Percentiles rank a stretch among this genome's conserved stretches.
These are phyloP conservation scores for Pythium chondricola DNA, from an alignment of 352 stramenopile species.

Conservation along the genomic window DNA sequence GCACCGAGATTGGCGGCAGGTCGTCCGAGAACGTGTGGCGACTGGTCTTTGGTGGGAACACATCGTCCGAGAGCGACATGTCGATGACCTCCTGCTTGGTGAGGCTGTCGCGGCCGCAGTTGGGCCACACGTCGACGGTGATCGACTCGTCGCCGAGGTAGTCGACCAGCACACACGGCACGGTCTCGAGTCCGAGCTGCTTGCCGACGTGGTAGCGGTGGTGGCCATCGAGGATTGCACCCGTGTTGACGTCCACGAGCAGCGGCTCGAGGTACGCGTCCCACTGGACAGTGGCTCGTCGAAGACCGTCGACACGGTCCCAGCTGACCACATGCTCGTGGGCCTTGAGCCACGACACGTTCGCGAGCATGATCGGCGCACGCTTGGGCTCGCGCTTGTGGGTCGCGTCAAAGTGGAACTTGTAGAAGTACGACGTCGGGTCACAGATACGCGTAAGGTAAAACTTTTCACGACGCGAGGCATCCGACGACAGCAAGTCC, in stretches of 20 bases:
- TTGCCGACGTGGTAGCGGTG: constrained; percentile 77
- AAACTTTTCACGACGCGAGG: constrained; percentile 62
- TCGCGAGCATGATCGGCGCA: constrained; percentile 43
- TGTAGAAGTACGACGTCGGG: constrained; percentile 89
- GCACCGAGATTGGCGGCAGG: constrained; percentile 75
- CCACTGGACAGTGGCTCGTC: constrained; percentile 68
- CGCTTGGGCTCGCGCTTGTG: constrained; percentile 66
- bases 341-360: constrained; percentile 69
- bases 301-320: constrained; percentile 76
- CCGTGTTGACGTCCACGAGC: constrained; percentile 64
- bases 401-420: constrained; percentile 77
- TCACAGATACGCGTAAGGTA: constrained; percentile 79
- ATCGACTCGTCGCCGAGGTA: constrained; percentile 82
- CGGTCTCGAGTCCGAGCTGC: constrained; percentile 56
- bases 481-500: constrained; percentile 65
- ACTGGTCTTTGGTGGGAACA: constrained; percentile 85
- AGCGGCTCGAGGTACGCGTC: constrained; percentile 80
- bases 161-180: constrained; percentile 76
- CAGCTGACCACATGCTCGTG: constrained; percentile 84
- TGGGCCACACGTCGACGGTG: constrained; percentile 82
- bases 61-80: constrained; percentile 74
- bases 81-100: constrained; percentile 80
- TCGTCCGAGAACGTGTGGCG: constrained; percentile 82
- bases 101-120: constrained; percentile 73
- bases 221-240: constrained; percentile 79